Percentiles rank a stretch among this genome's conserved stretches.
These are phyloP conservation scores for Diutina scorzettiae DNA, from an alignment of 1,139 yeast genomes.

Conservation along the genomic window DNA sequence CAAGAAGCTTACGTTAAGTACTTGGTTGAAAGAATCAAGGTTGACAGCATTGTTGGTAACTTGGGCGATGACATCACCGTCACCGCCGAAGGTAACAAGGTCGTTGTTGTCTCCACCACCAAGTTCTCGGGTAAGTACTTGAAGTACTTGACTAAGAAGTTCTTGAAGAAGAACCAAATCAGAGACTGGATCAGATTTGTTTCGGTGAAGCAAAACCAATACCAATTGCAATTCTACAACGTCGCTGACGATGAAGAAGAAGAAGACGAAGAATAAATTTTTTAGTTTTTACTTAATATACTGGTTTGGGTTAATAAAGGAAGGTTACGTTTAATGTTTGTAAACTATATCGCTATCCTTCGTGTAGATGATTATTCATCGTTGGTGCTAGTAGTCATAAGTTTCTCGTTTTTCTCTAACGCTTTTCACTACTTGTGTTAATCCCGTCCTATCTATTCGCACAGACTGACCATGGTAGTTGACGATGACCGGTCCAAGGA, in stretches of 20 bases:
- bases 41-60: slow-evolving; percentile 93
- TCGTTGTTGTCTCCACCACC: slow-evolving; percentile 81
- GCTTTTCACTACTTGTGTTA: too few species aligned
- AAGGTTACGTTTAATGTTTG: too few species aligned
- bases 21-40: slow-evolving; percentile 98
- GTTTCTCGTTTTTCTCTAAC: too few species aligned
- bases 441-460: background rate
- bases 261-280: slow-evolving; percentile 57
- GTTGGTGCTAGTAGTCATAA: too few species aligned
- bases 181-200: slow-evolving; percentile 99
- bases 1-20: slow-evolving; percentile 96
- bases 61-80: slow-evolving; percentile 92
- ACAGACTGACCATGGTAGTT: background rate
- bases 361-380: too few species aligned
- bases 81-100: slow-evolving; percentile 73
- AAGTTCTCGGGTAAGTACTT: slow-evolving; percentile 99
- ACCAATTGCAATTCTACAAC: slow-evolving; percentile 99
- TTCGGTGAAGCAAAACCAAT: slow-evolving; percentile 89
- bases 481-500: slow-evolving; percentile 37
- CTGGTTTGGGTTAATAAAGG: background rate
- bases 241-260: slow-evolving; percentile 93
- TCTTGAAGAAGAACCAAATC: slow-evolving; percentile 99
- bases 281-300: slow-evolving; percentile 5
- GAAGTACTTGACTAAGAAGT: slow-evolving; percentile 98
- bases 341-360: too few species aligned